Evolutionary conservation across 2,329 filamentous ascomycete species (phyloP), one percentile per base, ranked within the genome.

Genomic region (Ceratocystis destructans): DNA sequence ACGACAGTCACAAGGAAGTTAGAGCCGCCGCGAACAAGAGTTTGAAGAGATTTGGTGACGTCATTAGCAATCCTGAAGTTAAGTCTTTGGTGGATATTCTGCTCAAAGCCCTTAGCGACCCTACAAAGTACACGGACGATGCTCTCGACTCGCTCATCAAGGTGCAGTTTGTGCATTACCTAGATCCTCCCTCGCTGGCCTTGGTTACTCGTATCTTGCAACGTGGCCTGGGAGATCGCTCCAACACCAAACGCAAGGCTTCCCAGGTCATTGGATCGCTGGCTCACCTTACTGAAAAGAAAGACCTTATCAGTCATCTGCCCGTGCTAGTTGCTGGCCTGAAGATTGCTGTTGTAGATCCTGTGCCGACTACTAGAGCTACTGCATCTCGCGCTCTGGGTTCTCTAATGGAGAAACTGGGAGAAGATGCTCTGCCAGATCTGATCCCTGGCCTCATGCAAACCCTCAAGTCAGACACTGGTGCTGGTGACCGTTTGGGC

Each of bases 1-100:
- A 96, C 71, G 94, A 99, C 78, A 96, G 90, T 72, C 94, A 99
- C 78, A 99, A 99, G 76, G 94, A 99, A 77, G 94, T 99, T 41
- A 85, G 94, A 68, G 80, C 85, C 57, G 92, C 90, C 25, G 94
- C 94, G 6, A 99, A 99, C 76, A 87, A 93, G 76, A 96, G 91
- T 77, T 81, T 99, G 77, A 96, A 99, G 78, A 88, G 94, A 66
- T 99, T 99, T 74, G 94, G 95, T 70, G 95, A 99, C 75, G 95
- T 99, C 70, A 99, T 99, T 75, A 95, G 83, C 75, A 99, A 99
- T 75, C 94, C 94, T 3, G 94, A 99, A 76, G 90, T 99, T 73
- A 96, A 96, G 82, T 84, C 87, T 70, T 81, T 97, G 15, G 93
- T 97, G 67, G 87, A 88, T 71, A 88, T 96, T 66, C 83, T 99